These are phyloP conservation scores for Drosera spatulata DNA, from an alignment of 179 eudicot species.

Conservation along the genomic window DNA sequence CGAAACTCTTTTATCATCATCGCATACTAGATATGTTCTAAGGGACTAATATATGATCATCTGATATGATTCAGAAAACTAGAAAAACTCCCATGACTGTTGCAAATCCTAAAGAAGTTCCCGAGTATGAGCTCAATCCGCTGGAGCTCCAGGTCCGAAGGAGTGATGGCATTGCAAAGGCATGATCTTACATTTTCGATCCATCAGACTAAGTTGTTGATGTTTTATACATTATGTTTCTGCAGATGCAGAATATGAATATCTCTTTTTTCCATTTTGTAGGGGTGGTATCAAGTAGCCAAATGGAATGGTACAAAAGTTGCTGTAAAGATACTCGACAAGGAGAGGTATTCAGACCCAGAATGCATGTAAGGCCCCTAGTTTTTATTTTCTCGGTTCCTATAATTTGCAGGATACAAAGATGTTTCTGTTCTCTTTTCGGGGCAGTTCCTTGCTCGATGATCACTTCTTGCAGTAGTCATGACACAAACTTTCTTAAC, in stretches of 20 bases:
- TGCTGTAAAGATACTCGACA: slow-evolving; percentile 94
- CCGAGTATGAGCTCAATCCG: slow-evolving; percentile 98
- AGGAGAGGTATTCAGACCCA: slow-evolving; percentile 83
- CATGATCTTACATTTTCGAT: slow-evolving; percentile 14
- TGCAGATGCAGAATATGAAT: background rate
- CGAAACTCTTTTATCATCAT: slow-evolving; percentile 1
- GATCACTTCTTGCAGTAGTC: background rate
- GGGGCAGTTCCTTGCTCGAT: background rate
- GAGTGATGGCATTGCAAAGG: slow-evolving; percentile 96
- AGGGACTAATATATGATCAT: background rate
- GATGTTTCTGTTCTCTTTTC: too few relatives aligned
- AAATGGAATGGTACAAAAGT: slow-evolving; percentile 99
- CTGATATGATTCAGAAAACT: slow-evolving; percentile 46
- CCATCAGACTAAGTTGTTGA: background rate
- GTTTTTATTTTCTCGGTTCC: background rate
- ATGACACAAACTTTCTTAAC: background rate
- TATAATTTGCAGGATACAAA: too few relatives aligned
- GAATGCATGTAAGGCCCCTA: slow-evolving; percentile 57
- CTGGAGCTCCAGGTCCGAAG: slow-evolving; percentile 89
- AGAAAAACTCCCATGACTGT: slow-evolving; percentile 92
- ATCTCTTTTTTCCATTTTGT: slow-evolving; percentile 8
- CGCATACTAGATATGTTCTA: background rate
- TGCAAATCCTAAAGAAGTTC: slow-evolving; percentile 92
- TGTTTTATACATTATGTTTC: background rate
- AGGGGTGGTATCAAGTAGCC: slow-evolving; percentile 91